Evolutionary conservation across 2,329 filamentous ascomycete species (phyloP).

Genomic region (Mollisia scopiformis): DNA sequence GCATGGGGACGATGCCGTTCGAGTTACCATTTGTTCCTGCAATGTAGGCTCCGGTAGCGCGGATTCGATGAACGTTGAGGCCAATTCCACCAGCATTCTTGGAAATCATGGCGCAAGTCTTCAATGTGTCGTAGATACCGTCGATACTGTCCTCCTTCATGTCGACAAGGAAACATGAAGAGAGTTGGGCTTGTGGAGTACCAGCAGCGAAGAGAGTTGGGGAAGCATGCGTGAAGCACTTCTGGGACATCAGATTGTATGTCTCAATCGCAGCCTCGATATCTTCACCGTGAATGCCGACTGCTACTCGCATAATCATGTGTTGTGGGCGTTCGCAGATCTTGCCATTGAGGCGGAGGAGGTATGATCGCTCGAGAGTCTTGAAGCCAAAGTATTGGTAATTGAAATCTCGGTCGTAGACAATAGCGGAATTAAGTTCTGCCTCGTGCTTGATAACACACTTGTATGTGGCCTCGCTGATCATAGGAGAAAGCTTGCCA

Average conservation of each 20-base stretch:
- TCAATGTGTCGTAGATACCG: conserved; percentile 97
- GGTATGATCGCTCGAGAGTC: conserved; percentile 96
- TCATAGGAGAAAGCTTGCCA: conserved; percentile 84
- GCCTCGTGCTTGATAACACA: conserved; percentile 95
- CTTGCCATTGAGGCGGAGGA: conserved; percentile 93
- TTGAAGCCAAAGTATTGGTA: conserved; percentile 99
- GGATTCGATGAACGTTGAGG: conserved; percentile 94
- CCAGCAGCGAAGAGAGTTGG: conserved; percentile 98
- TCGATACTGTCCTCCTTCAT: conserved; percentile 99
- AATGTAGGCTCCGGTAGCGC: conserved; percentile 97
- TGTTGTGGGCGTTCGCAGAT: conserved; percentile 97
- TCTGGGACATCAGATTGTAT: conserved; percentile 98
- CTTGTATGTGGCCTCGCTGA: conserved; percentile 87
- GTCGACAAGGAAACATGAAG: conserved; percentile 98
- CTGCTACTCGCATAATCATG: conserved; percentile 99
- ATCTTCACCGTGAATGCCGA: conserved; percentile 94
- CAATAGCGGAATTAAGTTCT: conserved; percentile 97
- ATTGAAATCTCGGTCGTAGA: conserved; percentile 99
- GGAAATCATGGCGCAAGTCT: conserved; percentile 99
- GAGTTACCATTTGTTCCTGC: conserved; percentile 97
- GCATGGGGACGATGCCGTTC: conserved; percentile 96
- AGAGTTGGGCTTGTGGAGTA: conserved; percentile 91
- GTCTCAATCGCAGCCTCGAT: conserved; percentile 96
- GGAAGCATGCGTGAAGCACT: conserved; percentile 97
- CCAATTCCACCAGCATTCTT: conserved; percentile 99